These are phyloP conservation scores for Hibiscus syriacus DNA, from an alignment of 345 rosid genomes.

Conservation along the genomic window DNA sequence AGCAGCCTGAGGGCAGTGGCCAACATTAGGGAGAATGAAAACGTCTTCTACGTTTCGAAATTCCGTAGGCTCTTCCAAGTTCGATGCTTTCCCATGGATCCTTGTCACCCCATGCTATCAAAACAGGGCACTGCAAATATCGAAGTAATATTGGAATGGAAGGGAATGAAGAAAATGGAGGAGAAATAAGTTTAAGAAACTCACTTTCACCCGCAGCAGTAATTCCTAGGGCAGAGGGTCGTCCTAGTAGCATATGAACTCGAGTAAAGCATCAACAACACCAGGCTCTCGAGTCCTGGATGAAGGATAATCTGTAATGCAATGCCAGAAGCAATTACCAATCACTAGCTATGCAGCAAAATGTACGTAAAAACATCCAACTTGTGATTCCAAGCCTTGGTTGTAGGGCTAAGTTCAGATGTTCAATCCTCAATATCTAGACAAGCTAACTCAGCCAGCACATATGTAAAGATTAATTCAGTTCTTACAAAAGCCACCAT, in stretches of 20 bases:
- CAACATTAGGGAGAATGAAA: slow-evolving; percentile 59
- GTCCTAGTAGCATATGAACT: slow-evolving; percentile 80
- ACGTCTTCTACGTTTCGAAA: slow-evolving; percentile 73
- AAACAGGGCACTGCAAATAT: slow-evolving; percentile 59
- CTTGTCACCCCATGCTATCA: slow-evolving; percentile 92
- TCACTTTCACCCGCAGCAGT: slow-evolving; percentile 66
- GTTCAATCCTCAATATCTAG: background rate
- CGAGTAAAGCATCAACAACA: slow-evolving; percentile 78
- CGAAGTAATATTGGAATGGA: background rate
- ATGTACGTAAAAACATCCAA: background rate
- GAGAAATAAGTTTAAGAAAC: slow-evolving; percentile 10
- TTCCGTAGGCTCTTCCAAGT: slow-evolving; percentile 57
- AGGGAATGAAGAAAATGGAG: background rate
- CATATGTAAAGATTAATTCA: background rate
- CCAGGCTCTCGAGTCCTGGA: slow-evolving; percentile 96
- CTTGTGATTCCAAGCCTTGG: background rate
- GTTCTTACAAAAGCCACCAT: background rate
- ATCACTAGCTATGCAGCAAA: background rate
- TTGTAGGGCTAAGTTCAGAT: background rate
- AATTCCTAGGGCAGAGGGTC: slow-evolving; percentile 93
- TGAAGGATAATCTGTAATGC: slow-evolving; percentile 52
- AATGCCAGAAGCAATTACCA: slow-evolving; percentile 4
- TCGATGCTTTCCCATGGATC: slow-evolving; percentile 98
- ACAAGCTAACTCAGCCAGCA: background rate
- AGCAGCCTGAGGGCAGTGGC: slow-evolving; percentile 85